Base-by-base conservation (phyloP, 2,329 filamentous ascomycete species). In the Rosellinia necatrix region DNA sequence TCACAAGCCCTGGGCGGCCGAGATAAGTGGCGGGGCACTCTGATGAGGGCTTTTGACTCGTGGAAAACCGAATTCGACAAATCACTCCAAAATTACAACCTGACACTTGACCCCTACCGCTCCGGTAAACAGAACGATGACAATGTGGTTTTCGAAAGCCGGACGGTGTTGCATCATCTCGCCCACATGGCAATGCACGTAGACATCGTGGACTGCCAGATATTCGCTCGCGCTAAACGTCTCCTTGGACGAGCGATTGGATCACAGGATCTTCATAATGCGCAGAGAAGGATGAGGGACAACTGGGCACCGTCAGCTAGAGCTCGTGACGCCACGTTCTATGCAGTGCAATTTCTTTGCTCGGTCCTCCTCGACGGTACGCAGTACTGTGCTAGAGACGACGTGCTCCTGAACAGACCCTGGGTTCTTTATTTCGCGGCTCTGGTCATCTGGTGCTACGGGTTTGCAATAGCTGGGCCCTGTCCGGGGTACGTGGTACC, bases 151-250 rank as follows among this genome's bases (percentile, higher is more conserved):
- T 93, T 94, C 65, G 91, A 97, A 71, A 92, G 89, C 60, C 85
- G 91, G 17, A 96, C 89, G 2, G 93, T 96, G 24, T 78, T 97
- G 40, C 92, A 97, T 69, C 91, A 96, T 66, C 79, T 99, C 10
- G 94, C 94, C 0, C 94, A 97, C 72, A 97, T 99, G 91, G 91
- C 92, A 3, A 96, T 96, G 83, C 92, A 97, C 69, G 92, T 96
- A 21, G 93, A 97, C 69, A 91, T 97, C 50, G 90, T 96, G n/a
- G 93, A 97, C 71, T 93, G 92, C 67, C 93, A 97, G 74, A 96
- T 97, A 63, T 97, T 94, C 71, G 94, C 93, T 4, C 87, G 92
- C 7, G 91, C 93, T 1, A 90, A 88, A 64, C 83, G 92, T 25
- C 81, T 97, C 2, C 83, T 97, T 3, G 93, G 94, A 19, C 86